Evolutionary conservation across 164 flowering plant genomes (phyloP).

Genomic region (Houttuynia cordata): DNA sequence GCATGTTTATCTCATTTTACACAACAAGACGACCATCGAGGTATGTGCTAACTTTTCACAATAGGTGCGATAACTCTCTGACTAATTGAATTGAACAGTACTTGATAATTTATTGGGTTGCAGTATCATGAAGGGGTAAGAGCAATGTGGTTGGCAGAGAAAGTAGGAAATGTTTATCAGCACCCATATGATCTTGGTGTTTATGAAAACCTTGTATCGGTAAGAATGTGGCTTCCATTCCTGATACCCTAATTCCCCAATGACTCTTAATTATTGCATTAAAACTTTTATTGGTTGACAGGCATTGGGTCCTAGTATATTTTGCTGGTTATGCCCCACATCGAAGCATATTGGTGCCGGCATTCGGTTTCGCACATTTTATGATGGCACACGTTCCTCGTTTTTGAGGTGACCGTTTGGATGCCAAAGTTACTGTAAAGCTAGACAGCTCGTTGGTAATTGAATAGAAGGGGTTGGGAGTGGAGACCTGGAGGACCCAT

Average conservation of each 20-base stretch:
- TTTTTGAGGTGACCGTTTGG: conserved; percentile 10
- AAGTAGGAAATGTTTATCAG: conserved; percentile 60
- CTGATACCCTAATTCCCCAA: neutral
- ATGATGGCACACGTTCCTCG: conserved; percentile 17
- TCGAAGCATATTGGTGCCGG: conserved; percentile 70
- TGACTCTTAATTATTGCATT: neutral
- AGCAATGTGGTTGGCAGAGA: conserved; percentile 90
- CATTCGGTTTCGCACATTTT: conserved; percentile 54
- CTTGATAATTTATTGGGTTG: conserved; percentile 1
- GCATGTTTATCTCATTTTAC: conserved; percentile 69
- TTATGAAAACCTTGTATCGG: conserved; percentile 66
- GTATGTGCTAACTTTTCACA: conserved; percentile 23
- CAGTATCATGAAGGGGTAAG: conserved; percentile 99
- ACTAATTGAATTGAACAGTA: neutral
- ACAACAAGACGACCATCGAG: conserved; percentile 95
- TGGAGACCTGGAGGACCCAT: neutral
- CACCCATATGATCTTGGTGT: conserved; percentile 86
- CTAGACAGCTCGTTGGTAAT: neutral
- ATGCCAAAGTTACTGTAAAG: neutral
- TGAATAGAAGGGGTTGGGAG: neutral
- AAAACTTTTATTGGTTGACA: conserved; percentile 12
- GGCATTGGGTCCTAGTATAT: conserved; percentile 76
- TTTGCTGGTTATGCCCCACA: conserved; percentile 71
- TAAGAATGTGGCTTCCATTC: conserved; percentile 18
- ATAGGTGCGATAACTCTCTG: neutral